phyloP scores from a whole-genome alignment of 768 basidiomycete genomes.

The Tylopilus felleus region DNA sequence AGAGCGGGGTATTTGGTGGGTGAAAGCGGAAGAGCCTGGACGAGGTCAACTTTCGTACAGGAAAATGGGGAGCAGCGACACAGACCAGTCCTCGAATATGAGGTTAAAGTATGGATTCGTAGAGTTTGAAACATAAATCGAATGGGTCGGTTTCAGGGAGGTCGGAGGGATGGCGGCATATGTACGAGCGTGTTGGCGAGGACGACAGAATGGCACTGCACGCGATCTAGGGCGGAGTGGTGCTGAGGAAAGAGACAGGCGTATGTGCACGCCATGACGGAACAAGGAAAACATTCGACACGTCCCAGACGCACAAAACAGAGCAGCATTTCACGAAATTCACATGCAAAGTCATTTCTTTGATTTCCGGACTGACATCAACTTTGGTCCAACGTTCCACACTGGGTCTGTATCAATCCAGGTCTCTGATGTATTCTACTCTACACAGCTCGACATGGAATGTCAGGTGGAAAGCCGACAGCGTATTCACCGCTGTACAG shows the following conservation, averaged over 20 bases:
- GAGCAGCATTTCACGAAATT: too few relatives aligned
- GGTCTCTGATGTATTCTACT: slow-evolving; percentile 13
- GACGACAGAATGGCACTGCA: neutral
- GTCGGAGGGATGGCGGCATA: slow-evolving; percentile 15
- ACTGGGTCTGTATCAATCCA: neutral
- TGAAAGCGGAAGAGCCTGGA: slow-evolving; percentile 80
- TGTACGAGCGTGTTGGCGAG: slow-evolving; percentile 7
- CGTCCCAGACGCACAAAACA: neutral
- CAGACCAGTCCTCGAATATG: slow-evolving; percentile 85
- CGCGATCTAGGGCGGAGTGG: neutral
- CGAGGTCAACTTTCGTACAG: slow-evolving; percentile 20
- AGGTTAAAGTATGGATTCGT: slow-evolving; percentile 88
- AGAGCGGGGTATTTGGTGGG: slow-evolving; percentile 58
- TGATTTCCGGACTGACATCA: neutral
- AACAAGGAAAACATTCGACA: slow-evolving; percentile 28
- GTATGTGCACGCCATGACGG: slow-evolving; percentile 30
- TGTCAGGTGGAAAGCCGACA: neutral
- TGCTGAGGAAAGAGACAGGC: slow-evolving; percentile 1
- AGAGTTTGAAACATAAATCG: slow-evolving; percentile 72
- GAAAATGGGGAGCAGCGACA: slow-evolving; percentile 17
- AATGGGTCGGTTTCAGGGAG: slow-evolving; percentile 37
- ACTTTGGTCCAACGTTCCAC: neutral
- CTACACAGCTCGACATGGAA: slow-evolving; percentile 14
- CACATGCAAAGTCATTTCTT: neutral
- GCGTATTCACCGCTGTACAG: slow-evolving; percentile 70